Evolutionary conservation across 805 yeast genomes (phyloP).

Genomic region (Sugiyamaella marilandica): DNA sequence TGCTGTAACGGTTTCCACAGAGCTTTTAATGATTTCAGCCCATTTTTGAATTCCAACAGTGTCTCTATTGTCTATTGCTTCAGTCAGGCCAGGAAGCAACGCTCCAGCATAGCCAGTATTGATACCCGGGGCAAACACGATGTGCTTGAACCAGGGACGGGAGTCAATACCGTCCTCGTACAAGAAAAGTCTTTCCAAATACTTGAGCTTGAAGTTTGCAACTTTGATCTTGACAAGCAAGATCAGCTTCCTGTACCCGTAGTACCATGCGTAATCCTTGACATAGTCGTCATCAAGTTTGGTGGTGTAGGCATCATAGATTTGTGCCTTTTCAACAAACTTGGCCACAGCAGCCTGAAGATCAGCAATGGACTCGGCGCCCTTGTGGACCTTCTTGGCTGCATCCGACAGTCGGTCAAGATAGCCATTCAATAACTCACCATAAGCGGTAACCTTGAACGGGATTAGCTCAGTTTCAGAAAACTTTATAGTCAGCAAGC

Average conservation of each 20-base stretch:
- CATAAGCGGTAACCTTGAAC: constrained; percentile 41
- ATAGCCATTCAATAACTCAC: constrained; percentile 36
- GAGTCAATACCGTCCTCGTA: constrained; percentile 43
- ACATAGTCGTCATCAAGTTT: constrained; percentile 48
- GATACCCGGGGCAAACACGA: constrained; percentile 55
- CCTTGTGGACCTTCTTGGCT: constrained; percentile 19
- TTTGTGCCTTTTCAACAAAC: constrained; percentile 31
- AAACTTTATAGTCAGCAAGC: constrained; percentile 45
- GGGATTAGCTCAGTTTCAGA: constrained; percentile 45
- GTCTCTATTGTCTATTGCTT: constrained; percentile 48
- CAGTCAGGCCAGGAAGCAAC: constrained; percentile 50
- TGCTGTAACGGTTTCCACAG: constrained; percentile 11
- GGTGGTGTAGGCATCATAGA: constrained; percentile 46
- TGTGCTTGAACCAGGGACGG: constrained; percentile 56
- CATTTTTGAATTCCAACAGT: constrained; percentile 36
- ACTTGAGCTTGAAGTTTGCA: constrained; percentile 39
- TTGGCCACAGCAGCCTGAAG: constrained; percentile 20
- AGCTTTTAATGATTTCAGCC: constrained; percentile 33
- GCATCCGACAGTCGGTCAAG: constrained; percentile 35
- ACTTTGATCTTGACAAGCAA: constrained; percentile 23
- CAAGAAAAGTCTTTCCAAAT: constrained; percentile 44
- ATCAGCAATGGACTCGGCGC: constrained; percentile 16
- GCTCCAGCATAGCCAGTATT: constrained; percentile 61
- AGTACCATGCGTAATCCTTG: constrained; percentile 77
- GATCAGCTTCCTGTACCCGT: constrained; percentile 25